Evolutionary conservation across 352 stramenopile genomes (phyloP), one percentile per base, ranked within the genome.

Genomic region (Phytophthora palmivora): DNA sequence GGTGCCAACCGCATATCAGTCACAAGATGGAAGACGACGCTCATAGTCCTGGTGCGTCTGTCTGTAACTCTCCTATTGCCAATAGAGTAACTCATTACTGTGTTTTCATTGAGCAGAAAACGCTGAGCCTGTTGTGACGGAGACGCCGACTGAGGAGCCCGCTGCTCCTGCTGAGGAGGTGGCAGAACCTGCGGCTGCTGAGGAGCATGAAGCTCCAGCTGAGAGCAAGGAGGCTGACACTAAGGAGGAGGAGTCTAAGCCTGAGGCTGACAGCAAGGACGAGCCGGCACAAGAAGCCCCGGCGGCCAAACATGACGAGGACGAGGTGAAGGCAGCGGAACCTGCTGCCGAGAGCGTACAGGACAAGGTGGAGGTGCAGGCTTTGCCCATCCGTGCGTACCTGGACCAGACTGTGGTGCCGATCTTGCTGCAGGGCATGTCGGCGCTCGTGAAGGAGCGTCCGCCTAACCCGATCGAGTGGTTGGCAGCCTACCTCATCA

Each of bases 381-480:
- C 82, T 21, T 76, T 99, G 32, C 96, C 97, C 4, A 99, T 99
- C 69, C 94, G 97, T 55, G 95, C 96, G 28, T 99, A 99, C 70
- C 76, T 99, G 60, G 97, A 99, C 81, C 96, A 99, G 72, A 99
- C 96, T 0, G 97, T 99, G 16, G 96, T 99, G 75, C 97, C 97
- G n/a, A 98, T 99, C 75, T 71, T 99, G 46, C 79, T 99, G 41
- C 96, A 99, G 70, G 97, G 97, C 54, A 99, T 99, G 97, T 98
- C 92, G 30, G 92, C 97, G 57, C 82, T 99, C 22, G 97, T 99
- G 44, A 99, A 99, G 74, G 96, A 99, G 82, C 94, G 97, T 58
- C 96, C 96, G 32, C 63, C 89, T 4, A 99, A 99, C 78, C 97
- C 97, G 32, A 92, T 99, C 46, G 95, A 99, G 79, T 99, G 92